These are phyloP conservation scores for Boletellus sp. DNA, from an alignment of 1,284 basidiomycete genomes.

Conservation along the genomic window DNA sequence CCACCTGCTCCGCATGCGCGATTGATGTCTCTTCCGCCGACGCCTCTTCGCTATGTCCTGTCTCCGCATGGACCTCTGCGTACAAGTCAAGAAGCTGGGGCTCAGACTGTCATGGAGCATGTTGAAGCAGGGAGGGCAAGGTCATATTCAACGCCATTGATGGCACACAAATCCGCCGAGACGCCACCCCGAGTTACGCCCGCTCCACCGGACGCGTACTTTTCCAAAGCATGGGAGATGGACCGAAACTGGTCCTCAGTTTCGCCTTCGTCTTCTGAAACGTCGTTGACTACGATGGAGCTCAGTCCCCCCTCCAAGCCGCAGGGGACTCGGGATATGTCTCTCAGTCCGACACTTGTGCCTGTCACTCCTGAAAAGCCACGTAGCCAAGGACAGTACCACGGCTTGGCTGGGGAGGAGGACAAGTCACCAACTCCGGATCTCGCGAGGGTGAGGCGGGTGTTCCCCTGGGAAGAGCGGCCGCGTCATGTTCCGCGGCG, in stretches of 20 bases:
- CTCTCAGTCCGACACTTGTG: slow-evolving; percentile 59
- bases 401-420: slow-evolving; percentile 49
- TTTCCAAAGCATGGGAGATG: slow-evolving; percentile 71
- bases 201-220: slow-evolving; percentile 63
- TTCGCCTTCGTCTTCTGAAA: slow-evolving; percentile 25
- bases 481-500: slow-evolving; percentile 62
- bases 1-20: slow-evolving; percentile 40
- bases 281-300: slow-evolving; percentile 26
- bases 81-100: slow-evolving; percentile 19
- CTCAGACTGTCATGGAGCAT: slow-evolving; percentile 16
- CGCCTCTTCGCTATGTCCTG: slow-evolving; percentile 22
- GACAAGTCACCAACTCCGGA: slow-evolving; percentile 57
- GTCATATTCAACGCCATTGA: slow-evolving; percentile 58
- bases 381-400: slow-evolving; percentile 59
- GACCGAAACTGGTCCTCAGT: slow-evolving; percentile 30
- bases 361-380: slow-evolving; percentile 58
- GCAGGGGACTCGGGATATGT: slow-evolving; percentile 38
- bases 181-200: slow-evolving; percentile 63
- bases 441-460: slow-evolving; percentile 62
- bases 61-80: slow-evolving; percentile 13
- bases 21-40: slow-evolving; percentile 32
- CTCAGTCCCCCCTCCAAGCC: slow-evolving; percentile 27
- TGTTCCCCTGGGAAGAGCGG: slow-evolving; percentile 94
- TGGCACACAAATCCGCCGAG: slow-evolving; percentile 68
- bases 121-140: slow-evolving; percentile 31